These are phyloP conservation scores for Erythrobasidium yunnanense DNA, from an alignment of 768 basidiomycete genomes.

Conservation along the genomic window DNA sequence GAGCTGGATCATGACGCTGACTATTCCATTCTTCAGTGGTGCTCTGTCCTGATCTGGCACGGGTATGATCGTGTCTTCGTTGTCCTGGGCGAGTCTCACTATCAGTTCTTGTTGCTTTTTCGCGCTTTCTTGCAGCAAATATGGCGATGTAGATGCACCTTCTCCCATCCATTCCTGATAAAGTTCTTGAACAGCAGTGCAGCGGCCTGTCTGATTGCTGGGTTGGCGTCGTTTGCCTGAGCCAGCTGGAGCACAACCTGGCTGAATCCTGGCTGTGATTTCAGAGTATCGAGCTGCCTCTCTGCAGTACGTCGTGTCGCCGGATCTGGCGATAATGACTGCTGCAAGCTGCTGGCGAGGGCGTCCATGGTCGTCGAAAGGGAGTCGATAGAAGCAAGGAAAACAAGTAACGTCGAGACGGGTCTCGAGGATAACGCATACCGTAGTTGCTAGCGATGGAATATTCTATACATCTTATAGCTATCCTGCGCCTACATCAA, in stretches of 20 bases:
- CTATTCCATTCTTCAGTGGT: slow-evolving; percentile 61
- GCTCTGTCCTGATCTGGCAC: slow-evolving; percentile 57
- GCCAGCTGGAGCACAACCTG: slow-evolving; percentile 66
- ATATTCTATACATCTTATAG: too few species aligned
- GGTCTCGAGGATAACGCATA: too few species aligned
- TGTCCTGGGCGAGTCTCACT: slow-evolving; percentile 26
- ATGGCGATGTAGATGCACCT: slow-evolving; percentile 49
- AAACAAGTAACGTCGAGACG: too few species aligned
- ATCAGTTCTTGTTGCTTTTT: background rate
- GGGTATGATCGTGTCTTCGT: slow-evolving; percentile 29
- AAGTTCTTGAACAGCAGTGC: slow-evolving; percentile 88
- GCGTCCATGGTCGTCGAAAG: slow-evolving; percentile 21
- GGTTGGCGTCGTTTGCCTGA: slow-evolving; percentile 55
- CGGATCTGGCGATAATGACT: slow-evolving; percentile 45
- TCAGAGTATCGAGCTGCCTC: slow-evolving; percentile 56
- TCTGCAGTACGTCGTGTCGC: slow-evolving; percentile 69
- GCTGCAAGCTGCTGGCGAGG: slow-evolving; percentile 27
- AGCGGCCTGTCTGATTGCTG: slow-evolving; percentile 65
- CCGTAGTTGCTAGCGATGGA: too few species aligned
- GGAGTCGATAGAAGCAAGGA: too few species aligned
- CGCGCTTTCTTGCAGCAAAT: background rate
- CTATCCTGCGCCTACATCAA: too few species aligned
- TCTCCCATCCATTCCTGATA: slow-evolving; percentile 75
- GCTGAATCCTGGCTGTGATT: slow-evolving; percentile 66
- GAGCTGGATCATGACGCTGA: slow-evolving; percentile 81